These are phyloP conservation scores for Starmera caribaea DNA, from an alignment of 805 yeast species.

Conservation along the genomic window DNA sequence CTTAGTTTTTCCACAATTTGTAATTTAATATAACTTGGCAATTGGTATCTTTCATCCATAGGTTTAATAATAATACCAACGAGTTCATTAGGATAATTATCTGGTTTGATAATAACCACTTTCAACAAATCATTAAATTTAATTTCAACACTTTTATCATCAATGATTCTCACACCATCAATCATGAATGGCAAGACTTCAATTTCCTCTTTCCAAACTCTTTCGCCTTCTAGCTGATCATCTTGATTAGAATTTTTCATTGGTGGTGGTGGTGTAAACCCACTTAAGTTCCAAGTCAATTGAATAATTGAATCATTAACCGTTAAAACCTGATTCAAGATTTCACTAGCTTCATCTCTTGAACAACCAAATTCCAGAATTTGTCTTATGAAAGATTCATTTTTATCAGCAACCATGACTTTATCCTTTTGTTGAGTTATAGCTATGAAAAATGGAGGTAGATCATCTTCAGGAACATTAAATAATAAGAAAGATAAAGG, in stretches of 20 bases:
- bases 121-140: slow-evolving; percentile 19
- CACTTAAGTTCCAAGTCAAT: slow-evolving; percentile 31
- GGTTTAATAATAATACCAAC: slow-evolving; percentile 60
- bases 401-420: slow-evolving; percentile 30
- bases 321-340: slow-evolving; percentile 33
- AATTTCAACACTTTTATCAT: slow-evolving; percentile 12
- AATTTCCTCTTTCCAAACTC: slow-evolving; percentile 65
- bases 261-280: slow-evolving; percentile 7
- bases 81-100: slow-evolving; percentile 50
- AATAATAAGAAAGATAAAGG: slow-evolving; percentile 49
- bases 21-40: slow-evolving; percentile 63
- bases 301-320: slow-evolving; percentile 42
- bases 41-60: slow-evolving; percentile 27
- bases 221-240: slow-evolving; percentile 16
- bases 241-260: slow-evolving; percentile 4
- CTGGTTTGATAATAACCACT: slow-evolving; percentile 34
- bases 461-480: slow-evolving; percentile 90
- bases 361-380: slow-evolving; percentile 64
- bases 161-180: slow-evolving; percentile 19
- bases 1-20: slow-evolving; percentile 42
- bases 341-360: slow-evolving; percentile 46
- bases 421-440: slow-evolving; percentile 45
- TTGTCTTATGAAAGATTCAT: slow-evolving; percentile 46
- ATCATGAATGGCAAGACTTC: slow-evolving; percentile 59
- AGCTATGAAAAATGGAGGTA: slow-evolving; percentile 52